Evolutionary conservation across 2,329 filamentous ascomycete genomes (phyloP).

Genomic region (Phaeosphaeriaceae sp.): DNA sequence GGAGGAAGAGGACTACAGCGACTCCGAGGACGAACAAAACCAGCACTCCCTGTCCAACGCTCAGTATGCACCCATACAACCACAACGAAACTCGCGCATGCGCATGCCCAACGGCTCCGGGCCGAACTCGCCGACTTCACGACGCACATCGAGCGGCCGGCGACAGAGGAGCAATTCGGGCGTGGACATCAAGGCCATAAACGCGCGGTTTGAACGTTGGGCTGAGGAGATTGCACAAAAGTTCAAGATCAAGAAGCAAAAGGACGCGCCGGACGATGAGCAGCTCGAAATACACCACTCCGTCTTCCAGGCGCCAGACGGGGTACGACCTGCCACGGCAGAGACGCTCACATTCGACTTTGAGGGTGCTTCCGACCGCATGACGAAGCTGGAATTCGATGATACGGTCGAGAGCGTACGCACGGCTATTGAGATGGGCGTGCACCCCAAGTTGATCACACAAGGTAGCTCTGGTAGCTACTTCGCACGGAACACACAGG

Average conservation of each 20-base stretch:
- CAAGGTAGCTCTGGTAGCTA: constrained; percentile 98
- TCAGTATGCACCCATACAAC: constrained; percentile 59
- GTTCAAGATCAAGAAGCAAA: constrained; percentile 86
- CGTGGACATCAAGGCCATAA: constrained; percentile 98
- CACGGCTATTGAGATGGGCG: constrained; percentile 84
- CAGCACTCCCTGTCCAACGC: constrained; percentile 47
- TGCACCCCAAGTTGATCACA: constrained; percentile 94
- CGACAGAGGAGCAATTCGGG: constrained; percentile 79
- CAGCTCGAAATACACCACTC: constrained; percentile 95
- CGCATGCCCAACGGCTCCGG: constrained; percentile 46
- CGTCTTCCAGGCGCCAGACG: constrained; percentile 92
- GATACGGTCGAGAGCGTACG: constrained; percentile 89
- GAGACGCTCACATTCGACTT: constrained; percentile 71
- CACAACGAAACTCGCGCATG: constrained; percentile 54
- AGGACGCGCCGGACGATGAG: constrained; percentile 77
- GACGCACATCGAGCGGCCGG: constrained; percentile 41
- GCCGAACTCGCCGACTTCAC: constrained; percentile 41
- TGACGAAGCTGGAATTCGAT: constrained; percentile 85
- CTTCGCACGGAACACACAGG: constrained; percentile 89
- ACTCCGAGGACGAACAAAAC: constrained; percentile 50
- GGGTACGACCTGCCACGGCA: constrained; percentile 79
- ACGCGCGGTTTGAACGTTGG: constrained; percentile 93
- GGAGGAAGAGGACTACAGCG: constrained; percentile 56
- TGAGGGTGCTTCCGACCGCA: constrained; percentile 67
- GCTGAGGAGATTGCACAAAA: constrained; percentile 97